A percentile compares a stretch with the other conserved stretches of the same genome.
Evolutionary conservation across 202 grass and related monocot species (phyloP).

Genomic region (Setaria italica): DNA sequence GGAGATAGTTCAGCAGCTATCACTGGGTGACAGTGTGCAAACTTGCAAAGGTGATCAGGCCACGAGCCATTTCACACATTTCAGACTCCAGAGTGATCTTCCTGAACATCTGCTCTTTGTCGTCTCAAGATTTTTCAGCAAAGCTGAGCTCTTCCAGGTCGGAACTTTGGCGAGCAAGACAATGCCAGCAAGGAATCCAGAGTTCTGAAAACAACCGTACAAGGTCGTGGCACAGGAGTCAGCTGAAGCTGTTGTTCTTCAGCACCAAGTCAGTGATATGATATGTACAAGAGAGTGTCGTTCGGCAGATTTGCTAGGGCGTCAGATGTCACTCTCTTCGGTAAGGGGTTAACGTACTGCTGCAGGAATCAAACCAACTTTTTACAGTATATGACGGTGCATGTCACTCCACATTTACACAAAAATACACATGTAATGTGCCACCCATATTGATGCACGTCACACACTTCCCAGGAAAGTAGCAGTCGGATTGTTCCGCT

Average conservation of each 20-base stretch:
- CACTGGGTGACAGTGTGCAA: background rate
- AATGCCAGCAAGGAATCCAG: constrained; percentile 60
- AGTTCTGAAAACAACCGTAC: constrained; percentile 55
- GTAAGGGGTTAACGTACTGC: constrained; percentile 40
- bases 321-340: constrained; percentile 71
- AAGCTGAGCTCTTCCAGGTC: constrained; percentile 30
- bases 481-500: background rate
- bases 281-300: constrained; percentile 36
- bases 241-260: constrained; percentile 48
- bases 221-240: constrained; percentile 49
- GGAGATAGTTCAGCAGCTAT: background rate
- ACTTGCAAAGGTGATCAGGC: background rate
- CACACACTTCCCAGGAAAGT: background rate
- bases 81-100: constrained; percentile 68
- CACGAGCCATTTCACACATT: too few species aligned
- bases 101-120: constrained; percentile 41
- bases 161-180: constrained; percentile 45
- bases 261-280: constrained; percentile 69
- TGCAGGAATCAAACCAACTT: background rate
- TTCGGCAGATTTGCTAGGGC: constrained; percentile 41
- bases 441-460: background rate
- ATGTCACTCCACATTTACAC: background rate
- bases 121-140: constrained; percentile 39
- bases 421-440: background rate
- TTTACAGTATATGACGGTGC: background rate